Conservation (phyloP, 202 grass and related monocot species). For the Hordeum pubiflorum region DNA sequence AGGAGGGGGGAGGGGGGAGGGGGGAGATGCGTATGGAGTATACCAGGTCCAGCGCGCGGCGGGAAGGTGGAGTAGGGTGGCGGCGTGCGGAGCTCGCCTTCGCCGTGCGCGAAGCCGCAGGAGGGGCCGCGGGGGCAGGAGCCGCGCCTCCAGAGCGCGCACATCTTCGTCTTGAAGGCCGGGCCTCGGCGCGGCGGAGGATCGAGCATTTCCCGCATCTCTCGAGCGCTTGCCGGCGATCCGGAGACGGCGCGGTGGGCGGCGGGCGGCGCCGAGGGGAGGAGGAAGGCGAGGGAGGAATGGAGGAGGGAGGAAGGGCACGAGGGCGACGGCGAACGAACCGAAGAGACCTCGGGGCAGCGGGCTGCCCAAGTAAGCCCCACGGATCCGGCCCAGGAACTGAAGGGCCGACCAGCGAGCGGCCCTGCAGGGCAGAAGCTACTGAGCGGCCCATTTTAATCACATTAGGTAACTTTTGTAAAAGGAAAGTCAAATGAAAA, state of each 20-base stretch:
- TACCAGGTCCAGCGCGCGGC: conserved; percentile 26
- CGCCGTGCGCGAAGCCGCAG: conserved; percentile 75
- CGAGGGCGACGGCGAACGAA: background rate
- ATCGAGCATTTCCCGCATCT: conserved; percentile 21
- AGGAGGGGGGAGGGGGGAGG: background rate
- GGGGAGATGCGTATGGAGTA: background rate
- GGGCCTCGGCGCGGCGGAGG: conserved; percentile 33
- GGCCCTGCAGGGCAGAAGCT: too few species aligned
- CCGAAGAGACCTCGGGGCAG: background rate
- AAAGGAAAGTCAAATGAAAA: too few species aligned
- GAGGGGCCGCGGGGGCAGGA: conserved; percentile 48
- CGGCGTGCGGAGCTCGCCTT: conserved; percentile 56
- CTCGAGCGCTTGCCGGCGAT: background rate
- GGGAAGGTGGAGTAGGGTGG: conserved; percentile 31
- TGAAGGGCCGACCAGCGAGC: too few species aligned
- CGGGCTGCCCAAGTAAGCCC: background rate
- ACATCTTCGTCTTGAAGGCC: conserved; percentile 84
- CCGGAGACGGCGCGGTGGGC: background rate
- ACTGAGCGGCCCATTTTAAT: too few species aligned
- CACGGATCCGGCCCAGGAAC: background rate
- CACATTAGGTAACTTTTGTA: too few species aligned
- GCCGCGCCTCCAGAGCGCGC: conserved; percentile 45
- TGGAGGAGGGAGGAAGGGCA: background rate
- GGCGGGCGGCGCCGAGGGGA: conserved; percentile 8
- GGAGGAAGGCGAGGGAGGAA: background rate